Percentiles rank a stretch among this genome's conserved stretches.
These are phyloP conservation scores for Stachybotrys elegans DNA, from an alignment of 2,329 filamentous ascomycete genomes.

Conservation along the genomic window DNA sequence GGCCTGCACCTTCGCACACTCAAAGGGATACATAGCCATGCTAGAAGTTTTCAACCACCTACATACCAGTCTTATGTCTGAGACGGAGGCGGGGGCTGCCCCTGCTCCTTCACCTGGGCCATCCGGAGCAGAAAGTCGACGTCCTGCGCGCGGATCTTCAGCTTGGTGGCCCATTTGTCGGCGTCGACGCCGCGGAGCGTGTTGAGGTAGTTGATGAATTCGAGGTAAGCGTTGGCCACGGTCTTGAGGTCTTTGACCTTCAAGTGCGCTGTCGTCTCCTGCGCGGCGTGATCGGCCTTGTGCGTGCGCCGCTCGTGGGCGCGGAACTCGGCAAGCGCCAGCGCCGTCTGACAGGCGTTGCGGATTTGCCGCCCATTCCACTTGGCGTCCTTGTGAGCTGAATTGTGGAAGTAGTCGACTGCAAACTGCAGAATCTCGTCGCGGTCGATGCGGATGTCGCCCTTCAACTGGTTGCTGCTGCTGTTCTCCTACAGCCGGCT, in stretches of 20 bases:
- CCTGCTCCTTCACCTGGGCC: no score
- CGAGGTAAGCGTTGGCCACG: neutral
- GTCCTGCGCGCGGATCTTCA: neutral
- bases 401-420: neutral
- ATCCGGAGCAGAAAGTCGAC: no score
- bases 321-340: constrained; percentile 27
- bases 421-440: constrained; percentile 16
- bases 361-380: constrained; percentile 30
- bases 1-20: no score
- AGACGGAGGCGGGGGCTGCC: no score
- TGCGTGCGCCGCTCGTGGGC: no score
- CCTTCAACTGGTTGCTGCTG: neutral
- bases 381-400: constrained; percentile 9
- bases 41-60: no score
- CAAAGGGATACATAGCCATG: no score
- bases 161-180: neutral
- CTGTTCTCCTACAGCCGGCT: no score
- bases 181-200: neutral
- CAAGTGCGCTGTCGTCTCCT: no score
- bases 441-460: constrained; percentile 16
- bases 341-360: constrained; percentile 23
- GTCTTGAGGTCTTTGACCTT: neutral
- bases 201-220: neutral
- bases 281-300: no score
- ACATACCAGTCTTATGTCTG: no score